A percentile compares a stretch with the other conserved stretches of the same genome.
Evolutionary conservation across 768 basidiomycete genomes (phyloP).

Genomic region (Boletus rufocinnamomeus): DNA sequence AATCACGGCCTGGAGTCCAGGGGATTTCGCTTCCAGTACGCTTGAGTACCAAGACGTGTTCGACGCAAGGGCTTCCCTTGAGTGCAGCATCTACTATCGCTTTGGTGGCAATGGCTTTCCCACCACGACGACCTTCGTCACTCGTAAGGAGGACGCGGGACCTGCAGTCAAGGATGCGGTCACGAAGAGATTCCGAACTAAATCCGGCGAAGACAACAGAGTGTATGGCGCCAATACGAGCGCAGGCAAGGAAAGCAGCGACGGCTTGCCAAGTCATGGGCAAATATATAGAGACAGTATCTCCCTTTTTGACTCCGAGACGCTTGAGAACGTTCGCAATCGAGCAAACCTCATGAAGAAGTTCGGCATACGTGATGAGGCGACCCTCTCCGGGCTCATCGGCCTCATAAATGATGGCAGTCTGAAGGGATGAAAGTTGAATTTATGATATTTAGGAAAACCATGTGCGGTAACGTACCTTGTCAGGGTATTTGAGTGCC

Average conservation of each 20-base stretch:
- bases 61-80: constrained; percentile 78
- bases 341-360: constrained; percentile 85
- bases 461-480: constrained; percentile 43
- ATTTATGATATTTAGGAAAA: background rate
- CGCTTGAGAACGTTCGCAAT: constrained; percentile 91
- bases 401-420: constrained; percentile 97
- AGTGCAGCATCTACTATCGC: constrained; percentile 91
- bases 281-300: constrained; percentile 90
- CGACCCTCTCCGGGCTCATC: constrained; percentile 86
- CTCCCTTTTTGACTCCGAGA: constrained; percentile 92
- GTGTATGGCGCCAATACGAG: constrained; percentile 94
- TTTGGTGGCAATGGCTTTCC: constrained; percentile 93
- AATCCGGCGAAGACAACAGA: constrained; percentile 98
- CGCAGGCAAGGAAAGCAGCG: constrained; percentile 96
- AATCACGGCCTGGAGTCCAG: constrained; percentile 82
- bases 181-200: constrained; percentile 90
- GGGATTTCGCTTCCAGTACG: constrained; percentile 83
- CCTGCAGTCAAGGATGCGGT: constrained; percentile 87
- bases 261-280: constrained; percentile 97
- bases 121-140: constrained; percentile 93
- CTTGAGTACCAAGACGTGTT: constrained; percentile 87
- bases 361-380: constrained; percentile 77
- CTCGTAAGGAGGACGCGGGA: constrained; percentile 92
- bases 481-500: constrained; percentile 88
- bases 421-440: constrained; percentile 42